These are phyloP conservation scores for Pyrenochaeta sp. DNA, from an alignment of 2,329 filamentous ascomycete species.

Conservation along the genomic window DNA sequence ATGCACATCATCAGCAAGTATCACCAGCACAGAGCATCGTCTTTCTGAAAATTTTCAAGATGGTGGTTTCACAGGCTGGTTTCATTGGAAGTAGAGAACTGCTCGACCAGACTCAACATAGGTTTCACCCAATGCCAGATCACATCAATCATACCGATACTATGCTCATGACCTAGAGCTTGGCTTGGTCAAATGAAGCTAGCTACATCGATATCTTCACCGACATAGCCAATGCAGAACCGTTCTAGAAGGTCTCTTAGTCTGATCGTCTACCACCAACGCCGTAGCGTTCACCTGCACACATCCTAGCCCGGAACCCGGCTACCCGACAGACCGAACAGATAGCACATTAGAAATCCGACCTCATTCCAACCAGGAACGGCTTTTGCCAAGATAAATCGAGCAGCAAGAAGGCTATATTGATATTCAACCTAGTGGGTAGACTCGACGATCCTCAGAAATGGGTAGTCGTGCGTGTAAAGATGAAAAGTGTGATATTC, in stretches of 20 bases:
- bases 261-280: not conserved
- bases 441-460: not conserved
- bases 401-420: not conserved
- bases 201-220: not conserved
- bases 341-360: no score
- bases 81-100: not conserved
- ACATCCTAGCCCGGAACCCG: no score
- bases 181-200: not conserved
- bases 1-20: conserved; percentile 1
- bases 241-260: not conserved
- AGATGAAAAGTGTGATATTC: not conserved
- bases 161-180: not conserved
- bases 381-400: not conserved
- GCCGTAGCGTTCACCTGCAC: not conserved
- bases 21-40: not conserved
- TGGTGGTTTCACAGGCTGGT: not conserved
- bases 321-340: no score
- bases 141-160: not conserved
- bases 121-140: not conserved
- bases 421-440: not conserved
- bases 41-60: not conserved
- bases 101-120: not conserved
- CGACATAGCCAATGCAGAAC: not conserved
- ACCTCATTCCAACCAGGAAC: not conserved
- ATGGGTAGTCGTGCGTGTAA: not conserved